Evolutionary conservation across 257 asterid genomes (phyloP).

Genomic region (Hygrophila difformis): DNA sequence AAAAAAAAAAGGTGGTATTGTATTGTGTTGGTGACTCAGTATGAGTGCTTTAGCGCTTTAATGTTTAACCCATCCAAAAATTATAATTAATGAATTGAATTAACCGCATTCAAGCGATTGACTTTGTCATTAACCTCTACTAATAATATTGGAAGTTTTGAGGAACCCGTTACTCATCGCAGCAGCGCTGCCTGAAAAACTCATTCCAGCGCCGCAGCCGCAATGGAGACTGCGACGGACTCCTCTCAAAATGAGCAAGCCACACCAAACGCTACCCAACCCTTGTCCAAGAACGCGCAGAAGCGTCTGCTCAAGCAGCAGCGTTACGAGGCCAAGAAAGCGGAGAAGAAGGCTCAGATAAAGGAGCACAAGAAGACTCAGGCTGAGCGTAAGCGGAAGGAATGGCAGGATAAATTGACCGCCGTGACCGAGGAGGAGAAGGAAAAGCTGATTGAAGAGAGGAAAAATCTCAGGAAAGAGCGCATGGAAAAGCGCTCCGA

Average conservation of each 20-base stretch:
- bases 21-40: too few relatives aligned
- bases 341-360: constrained; percentile 60
- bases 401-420: constrained; percentile 70
- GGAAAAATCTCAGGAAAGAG: constrained; percentile 46
- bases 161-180: too few relatives aligned
- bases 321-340: constrained; percentile 70
- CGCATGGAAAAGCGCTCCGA: constrained; percentile 59
- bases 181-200: too few relatives aligned
- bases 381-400: constrained; percentile 71
- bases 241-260: constrained; percentile 27
- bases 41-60: too few relatives aligned
- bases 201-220: constrained; percentile 15
- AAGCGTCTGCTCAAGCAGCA: constrained; percentile 76
- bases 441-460: constrained; percentile 42
- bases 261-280: constrained; percentile 21
- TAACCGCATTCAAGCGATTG: too few relatives aligned
- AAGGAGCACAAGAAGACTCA: constrained; percentile 68
- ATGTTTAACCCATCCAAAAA: too few relatives aligned
- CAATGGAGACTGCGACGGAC: constrained; percentile 25
- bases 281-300: constrained; percentile 71
- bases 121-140: too few relatives aligned
- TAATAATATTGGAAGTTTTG: too few relatives aligned
- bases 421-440: constrained; percentile 53
- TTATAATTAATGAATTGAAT: too few relatives aligned
- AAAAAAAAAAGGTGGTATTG: too few relatives aligned